Conservation (phyloP, 345 rosid species). For the Combretum micranthum region DNA sequence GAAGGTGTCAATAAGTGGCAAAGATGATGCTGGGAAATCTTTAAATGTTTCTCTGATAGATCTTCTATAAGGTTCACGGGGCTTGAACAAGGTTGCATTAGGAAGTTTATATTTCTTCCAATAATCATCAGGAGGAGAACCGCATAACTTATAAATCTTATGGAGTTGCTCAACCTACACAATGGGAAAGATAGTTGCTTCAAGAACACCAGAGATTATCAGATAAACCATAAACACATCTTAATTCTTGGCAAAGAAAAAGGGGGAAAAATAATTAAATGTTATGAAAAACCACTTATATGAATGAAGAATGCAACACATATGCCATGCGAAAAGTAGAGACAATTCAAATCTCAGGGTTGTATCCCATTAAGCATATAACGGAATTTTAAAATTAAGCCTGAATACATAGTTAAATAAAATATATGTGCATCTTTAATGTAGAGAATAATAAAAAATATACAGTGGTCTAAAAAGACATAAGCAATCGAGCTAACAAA, state of each 20-base stretch:
- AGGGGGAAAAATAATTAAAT: too few relatives aligned
- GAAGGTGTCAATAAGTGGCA: conserved; percentile 37
- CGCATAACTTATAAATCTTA: conserved; percentile 41
- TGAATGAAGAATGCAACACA: too few relatives aligned
- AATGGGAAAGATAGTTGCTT: not conserved
- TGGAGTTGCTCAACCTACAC: conserved; percentile 40
- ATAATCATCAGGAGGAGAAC: conserved; percentile 42
- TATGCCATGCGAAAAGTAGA: too few relatives aligned
- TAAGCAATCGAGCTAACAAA: not conserved
- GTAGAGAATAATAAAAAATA: too few relatives aligned
- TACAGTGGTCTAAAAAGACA: not conserved
- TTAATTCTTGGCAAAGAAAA: too few relatives aligned
- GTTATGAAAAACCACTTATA: too few relatives aligned
- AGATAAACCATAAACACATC: not conserved
- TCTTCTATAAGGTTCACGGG: conserved; percentile 37
- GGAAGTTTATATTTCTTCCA: conserved; percentile 40
- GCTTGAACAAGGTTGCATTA: conserved; percentile 39
- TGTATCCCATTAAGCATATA: too few relatives aligned
- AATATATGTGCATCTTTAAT: too few relatives aligned
- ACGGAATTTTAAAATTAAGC: too few relatives aligned
- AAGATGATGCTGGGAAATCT: conserved; percentile 31
- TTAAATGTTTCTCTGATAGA: conserved; percentile 31
- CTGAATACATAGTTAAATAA: too few relatives aligned
- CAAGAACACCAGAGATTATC: not conserved
- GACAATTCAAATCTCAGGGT: too few relatives aligned